phyloP scores from a whole-genome alignment of 495 filamentous ascomycete species.

The Podospora tetraspora region DNA sequence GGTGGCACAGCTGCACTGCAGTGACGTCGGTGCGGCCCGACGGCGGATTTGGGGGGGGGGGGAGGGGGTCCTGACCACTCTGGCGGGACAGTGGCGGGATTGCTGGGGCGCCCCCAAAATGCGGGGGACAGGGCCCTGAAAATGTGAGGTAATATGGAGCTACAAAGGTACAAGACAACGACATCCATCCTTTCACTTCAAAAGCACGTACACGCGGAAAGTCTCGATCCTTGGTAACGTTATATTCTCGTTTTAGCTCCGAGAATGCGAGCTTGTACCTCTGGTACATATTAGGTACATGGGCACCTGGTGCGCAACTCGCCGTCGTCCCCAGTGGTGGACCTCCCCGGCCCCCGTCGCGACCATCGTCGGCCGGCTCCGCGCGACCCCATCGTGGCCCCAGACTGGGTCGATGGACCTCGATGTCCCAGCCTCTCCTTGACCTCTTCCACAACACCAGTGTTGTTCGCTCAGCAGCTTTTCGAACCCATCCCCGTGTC shows the following conservation, averaged over 20 bases:
- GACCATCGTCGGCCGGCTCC: conserved; percentile 5
- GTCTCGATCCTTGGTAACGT: neutral
- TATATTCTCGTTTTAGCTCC: neutral
- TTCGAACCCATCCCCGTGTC: neutral
- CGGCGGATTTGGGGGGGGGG: neutral
- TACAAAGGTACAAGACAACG: neutral
- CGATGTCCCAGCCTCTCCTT: neutral
- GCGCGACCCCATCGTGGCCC: neutral
- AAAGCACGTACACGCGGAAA: neutral
- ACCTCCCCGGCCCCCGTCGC: neutral
- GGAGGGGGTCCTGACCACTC: neutral
- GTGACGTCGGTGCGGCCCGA: neutral
- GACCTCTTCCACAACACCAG: neutral
- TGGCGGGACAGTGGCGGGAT: neutral
- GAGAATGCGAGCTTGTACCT: neutral
- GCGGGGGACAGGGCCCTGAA: neutral
- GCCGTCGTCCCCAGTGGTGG: neutral
- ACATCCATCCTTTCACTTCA: too few species aligned
- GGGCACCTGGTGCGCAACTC: neutral
- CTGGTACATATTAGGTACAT: neutral
- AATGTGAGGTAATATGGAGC: neutral
- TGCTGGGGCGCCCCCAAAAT: neutral
- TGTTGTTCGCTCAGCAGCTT: neutral
- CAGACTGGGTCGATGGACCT: neutral
- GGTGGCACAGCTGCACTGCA: neutral